Conservation (phyloP, 2,329 filamentous ascomycete genomes). For the Fulvia fulva region DNA sequence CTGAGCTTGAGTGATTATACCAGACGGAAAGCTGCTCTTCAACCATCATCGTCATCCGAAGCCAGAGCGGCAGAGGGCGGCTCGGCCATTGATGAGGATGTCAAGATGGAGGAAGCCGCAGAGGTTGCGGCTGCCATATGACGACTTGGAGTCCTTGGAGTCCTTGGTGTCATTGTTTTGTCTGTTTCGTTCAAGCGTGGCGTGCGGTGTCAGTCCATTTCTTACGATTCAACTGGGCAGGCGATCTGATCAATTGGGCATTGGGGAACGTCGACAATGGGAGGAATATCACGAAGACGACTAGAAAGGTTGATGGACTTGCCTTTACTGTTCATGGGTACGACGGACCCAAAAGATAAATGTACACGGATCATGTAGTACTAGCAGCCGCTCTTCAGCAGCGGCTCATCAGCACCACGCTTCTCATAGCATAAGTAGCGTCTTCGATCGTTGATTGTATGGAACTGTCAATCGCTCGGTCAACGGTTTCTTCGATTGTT, state of each 20-base stretch:
- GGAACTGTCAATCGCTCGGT: too few relatives aligned
- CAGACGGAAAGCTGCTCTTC: slow-evolving; percentile 36
- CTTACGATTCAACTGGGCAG: slow-evolving; percentile 10
- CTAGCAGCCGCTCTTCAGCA: background rate
- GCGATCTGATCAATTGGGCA: background rate
- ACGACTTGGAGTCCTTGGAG: slow-evolving; percentile 5
- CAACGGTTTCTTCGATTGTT: too few relatives aligned
- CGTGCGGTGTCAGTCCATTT: slow-evolving; percentile 13
- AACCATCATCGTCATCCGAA: slow-evolving; percentile 24
- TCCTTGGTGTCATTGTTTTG: background rate
- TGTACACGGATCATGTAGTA: slow-evolving; percentile 1
- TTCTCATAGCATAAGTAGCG: background rate
- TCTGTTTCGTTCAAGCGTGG: slow-evolving; percentile 18
- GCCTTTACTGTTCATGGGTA: background rate
- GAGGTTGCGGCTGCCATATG: slow-evolving; percentile 9
- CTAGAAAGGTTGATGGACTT: slow-evolving; percentile 1
- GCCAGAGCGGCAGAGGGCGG: slow-evolving; percentile 23
- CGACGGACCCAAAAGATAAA: background rate
- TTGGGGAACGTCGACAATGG: background rate
- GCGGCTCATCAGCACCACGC: slow-evolving; percentile 1
- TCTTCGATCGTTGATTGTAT: too few relatives aligned
- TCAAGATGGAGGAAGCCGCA: slow-evolving; percentile 27
- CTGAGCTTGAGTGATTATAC: slow-evolving; percentile 51
- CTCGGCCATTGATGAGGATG: slow-evolving; percentile 26
- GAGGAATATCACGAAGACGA: background rate